Evolutionary conservation across 2,329 filamentous ascomycete genomes (phyloP).

Genomic region (Pseudogymnoascus sp.): DNA sequence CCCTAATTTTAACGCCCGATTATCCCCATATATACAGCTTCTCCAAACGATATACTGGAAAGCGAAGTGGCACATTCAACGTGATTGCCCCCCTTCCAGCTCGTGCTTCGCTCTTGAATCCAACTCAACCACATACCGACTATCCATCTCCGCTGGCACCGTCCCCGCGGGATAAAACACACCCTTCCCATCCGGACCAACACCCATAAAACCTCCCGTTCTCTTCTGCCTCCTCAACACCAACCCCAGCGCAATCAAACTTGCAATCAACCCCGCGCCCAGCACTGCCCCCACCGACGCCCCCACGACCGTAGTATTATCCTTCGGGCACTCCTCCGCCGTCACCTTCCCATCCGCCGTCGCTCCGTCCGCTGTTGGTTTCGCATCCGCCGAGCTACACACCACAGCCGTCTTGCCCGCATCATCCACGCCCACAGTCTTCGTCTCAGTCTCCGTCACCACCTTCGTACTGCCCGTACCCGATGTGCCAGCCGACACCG

Average conservation of each 20-base stretch:
- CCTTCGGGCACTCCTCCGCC: not conserved
- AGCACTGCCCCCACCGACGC: not conserved
- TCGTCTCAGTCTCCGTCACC: not conserved
- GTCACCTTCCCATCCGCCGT: not conserved
- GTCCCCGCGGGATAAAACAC: not conserved
- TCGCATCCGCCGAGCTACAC: not conserved
- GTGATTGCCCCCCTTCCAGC: not conserved
- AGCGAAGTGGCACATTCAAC: too few relatives aligned
- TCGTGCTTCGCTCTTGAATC: not conserved
- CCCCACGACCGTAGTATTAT: not conserved
- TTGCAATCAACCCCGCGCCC: not conserved
- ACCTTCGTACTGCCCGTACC: not conserved
- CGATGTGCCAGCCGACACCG: not conserved
- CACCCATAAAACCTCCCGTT: not conserved
- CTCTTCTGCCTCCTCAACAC: not conserved
- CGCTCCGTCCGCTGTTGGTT: too few relatives aligned
- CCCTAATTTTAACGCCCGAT: not conserved
- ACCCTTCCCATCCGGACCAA: not conserved
- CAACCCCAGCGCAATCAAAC: not conserved
- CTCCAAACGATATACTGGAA: not conserved
- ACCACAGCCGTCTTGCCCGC: not conserved
- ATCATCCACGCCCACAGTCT: not conserved
- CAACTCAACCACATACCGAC: not conserved
- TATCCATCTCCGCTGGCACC: not conserved
- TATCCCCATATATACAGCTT: not conserved